Evolutionary conservation across 169 alveolate species (phyloP), one percentile per base, ranked within the genome.

Genomic region (Neospora caninum): DNA sequence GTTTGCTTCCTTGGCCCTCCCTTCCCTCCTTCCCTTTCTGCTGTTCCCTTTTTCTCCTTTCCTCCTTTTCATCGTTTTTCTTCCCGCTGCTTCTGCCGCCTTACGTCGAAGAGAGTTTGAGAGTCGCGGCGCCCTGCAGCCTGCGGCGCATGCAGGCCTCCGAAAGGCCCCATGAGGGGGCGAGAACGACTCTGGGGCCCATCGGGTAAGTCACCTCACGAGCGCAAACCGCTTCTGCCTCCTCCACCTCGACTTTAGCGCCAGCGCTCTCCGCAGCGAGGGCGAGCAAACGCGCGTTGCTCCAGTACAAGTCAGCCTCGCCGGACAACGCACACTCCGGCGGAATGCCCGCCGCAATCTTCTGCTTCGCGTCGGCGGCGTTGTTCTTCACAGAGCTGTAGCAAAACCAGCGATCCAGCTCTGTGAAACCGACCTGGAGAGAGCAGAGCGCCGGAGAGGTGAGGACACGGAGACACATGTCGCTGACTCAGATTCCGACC

Each of bases 361-460:
- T 95, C 70, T 45, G 69, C 29, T 69, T 80, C 31, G 97, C 97
- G 53, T 95, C 97, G 27, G 45, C 93, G 20, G 70, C 41, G 87
- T 91, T 80, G 94, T 95, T 95, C 91, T 95, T 95, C 86, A 95
- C 94, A 43, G 93, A 73, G 67, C 95, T 80, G 93, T 93, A 95
- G 93, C 96, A 94, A 54, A 91, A 78, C 95, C 96, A 94, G 25
- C 96, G 96, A 39, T 86, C 94, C 83, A 94, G 73, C 95, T 88
- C 92, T 29, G 95, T 94, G 43, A 89, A 95, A 9, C 97, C 97
- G 7, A 94, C 95, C 95, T 94, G 91, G 73, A 42, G 25, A 27
- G 58, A 34, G 41, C 4, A 78, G 41, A 13, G 86, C 4, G 41
- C 4, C 53, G 58, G 27, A 86, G 70, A 53, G 10, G 29, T 4